Evolutionary conservation across 192 early-diverging fungal genomes (phyloP), one percentile per base, ranked within the genome.

Genomic region (Jimgerdemannia lactiflua): DNA sequence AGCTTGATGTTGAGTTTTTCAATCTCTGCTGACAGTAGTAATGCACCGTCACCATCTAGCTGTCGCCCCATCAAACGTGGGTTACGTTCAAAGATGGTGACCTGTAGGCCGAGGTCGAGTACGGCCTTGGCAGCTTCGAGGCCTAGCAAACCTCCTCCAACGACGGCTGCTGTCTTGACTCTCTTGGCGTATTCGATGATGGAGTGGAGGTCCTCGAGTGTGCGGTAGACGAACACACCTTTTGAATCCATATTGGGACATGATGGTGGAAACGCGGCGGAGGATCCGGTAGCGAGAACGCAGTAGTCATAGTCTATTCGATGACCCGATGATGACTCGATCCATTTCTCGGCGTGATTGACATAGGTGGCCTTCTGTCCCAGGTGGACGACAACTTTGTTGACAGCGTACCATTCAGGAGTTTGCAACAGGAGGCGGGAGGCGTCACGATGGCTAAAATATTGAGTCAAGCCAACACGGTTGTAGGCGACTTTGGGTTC

Each of bases 141-240:
- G 9, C 91, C 91, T 40, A 92, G 81, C 43, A 92, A 76, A n/a
- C 91, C 91, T 42, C 91, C 91, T 29, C 91, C 91, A 64, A 92
- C 73, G 39, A 92, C 84, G 29, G 86, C 86, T n/a, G 89, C 91
- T 42, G 76, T 65, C 70, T 77, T 87, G 18, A 39, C 39, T 20
- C 54, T 20, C 39, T 80, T 39, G 19, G 88, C 71, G 72, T 81
- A 86, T 4, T 74, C 70, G 39, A 86, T 86, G 14, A 92, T 93
- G 43, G 42, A 40, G 9, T 86, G 68, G n/a, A 92, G 67, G 74
- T 92, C 91, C 42, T 87, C 74, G 40, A 92, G 78, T 20, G 90
- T 92, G 43, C 91, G 88, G 74, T 92, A 92, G 20, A 91, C 89
- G 69, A 85, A 93, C 18, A 91, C 84, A 43, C 91, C 91, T 9